These are phyloP conservation scores for Mychonastes homosphaera DNA, from an alignment of 139 green algal genomes.

Conservation along the genomic window DNA sequence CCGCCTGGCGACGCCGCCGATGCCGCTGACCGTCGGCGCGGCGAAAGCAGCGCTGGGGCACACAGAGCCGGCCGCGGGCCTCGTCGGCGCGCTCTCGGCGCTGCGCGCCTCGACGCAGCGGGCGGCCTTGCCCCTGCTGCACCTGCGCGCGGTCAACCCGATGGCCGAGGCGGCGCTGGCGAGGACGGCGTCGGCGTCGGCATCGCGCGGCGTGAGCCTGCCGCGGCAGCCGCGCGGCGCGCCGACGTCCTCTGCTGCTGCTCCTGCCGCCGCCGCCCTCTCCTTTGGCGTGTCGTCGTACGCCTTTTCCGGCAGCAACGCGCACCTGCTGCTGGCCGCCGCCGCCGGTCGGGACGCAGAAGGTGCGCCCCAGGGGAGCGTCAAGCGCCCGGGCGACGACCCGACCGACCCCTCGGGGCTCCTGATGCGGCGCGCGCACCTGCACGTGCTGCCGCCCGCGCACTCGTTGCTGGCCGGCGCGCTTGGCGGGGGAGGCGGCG, in stretches of 20 bases:
- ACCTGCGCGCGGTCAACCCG: constrained; percentile 55
- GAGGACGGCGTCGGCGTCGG: no score
- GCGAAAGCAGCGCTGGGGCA: constrained; percentile 75
- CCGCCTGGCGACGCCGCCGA: neutral
- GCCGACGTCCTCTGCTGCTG: neutral
- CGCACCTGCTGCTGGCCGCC: constrained; percentile 42
- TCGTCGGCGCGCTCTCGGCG: constrained; percentile 46
- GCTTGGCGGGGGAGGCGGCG: neutral
- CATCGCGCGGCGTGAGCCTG: no score
- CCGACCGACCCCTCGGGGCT: neutral
- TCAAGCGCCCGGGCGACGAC: neutral
- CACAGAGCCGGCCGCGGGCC: constrained; percentile 71
- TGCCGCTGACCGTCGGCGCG: constrained; percentile 45
- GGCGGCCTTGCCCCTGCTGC: constrained; percentile 33
- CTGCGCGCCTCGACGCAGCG: neutral
- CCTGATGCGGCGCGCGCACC: constrained; percentile 4
- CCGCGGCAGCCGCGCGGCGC: constrained; percentile 21
- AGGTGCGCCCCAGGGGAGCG: neutral
- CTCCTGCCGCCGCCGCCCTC: neutral
- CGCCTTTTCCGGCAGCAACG: constrained; percentile 52
- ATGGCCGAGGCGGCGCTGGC: constrained; percentile 1
- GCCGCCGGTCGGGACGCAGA: neutral
- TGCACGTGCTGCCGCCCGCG: constrained; percentile 27
- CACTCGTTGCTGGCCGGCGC: constrained; percentile 29
- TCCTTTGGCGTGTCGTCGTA: neutral